Evolutionary conservation across 805 yeast species (phyloP).

Genomic region (Scheffersomyces spartinae): DNA sequence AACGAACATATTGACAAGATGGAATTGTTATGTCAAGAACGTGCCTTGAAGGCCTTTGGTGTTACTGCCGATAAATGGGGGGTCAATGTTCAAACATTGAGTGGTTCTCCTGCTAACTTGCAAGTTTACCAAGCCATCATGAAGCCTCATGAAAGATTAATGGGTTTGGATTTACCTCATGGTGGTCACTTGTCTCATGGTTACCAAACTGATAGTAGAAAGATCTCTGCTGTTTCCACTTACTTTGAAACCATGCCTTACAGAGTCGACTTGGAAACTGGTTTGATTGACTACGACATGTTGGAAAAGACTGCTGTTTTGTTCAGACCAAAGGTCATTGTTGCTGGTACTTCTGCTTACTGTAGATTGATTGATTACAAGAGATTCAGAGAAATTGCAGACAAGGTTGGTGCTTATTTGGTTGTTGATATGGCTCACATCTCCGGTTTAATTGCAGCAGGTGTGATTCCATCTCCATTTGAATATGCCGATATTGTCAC

Average conservation of each 20-base stretch:
- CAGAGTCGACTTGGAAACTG: slow-evolving; percentile 77
- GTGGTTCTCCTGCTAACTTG: slow-evolving; percentile 95
- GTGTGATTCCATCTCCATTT: slow-evolving; percentile 88
- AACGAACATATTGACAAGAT: slow-evolving; percentile 88
- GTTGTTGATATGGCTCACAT: slow-evolving; percentile 97
- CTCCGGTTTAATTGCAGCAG: slow-evolving; percentile 92
- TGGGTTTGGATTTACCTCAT: slow-evolving; percentile 97
- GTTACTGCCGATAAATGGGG: slow-evolving; percentile 85
- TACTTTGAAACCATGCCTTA: slow-evolving; percentile 98
- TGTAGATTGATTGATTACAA: slow-evolving; percentile 83
- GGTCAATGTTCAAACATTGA: slow-evolving; percentile 88
- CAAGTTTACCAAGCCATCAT: slow-evolving; percentile 83
- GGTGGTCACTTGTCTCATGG: slow-evolving; percentile 99
- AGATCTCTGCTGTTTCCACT: slow-evolving; percentile 84
- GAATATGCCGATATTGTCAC: slow-evolving; percentile 92
- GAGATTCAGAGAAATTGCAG: slow-evolving; percentile 84
- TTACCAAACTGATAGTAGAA: slow-evolving; percentile 81
- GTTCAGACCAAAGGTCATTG: slow-evolving; percentile 89
- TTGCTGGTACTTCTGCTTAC: slow-evolving; percentile 97
- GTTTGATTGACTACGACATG: slow-evolving; percentile 83
- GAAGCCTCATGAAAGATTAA: slow-evolving; percentile 83
- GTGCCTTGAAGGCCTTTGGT: slow-evolving; percentile 80
- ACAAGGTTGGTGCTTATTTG: slow-evolving; percentile 85
- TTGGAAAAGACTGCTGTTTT: slow-evolving; percentile 71
- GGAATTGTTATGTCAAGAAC: slow-evolving; percentile 78